phyloP scores from a whole-genome alignment of 2,329 filamentous ascomycete genomes.

The Fonsecaea pugnacius region DNA sequence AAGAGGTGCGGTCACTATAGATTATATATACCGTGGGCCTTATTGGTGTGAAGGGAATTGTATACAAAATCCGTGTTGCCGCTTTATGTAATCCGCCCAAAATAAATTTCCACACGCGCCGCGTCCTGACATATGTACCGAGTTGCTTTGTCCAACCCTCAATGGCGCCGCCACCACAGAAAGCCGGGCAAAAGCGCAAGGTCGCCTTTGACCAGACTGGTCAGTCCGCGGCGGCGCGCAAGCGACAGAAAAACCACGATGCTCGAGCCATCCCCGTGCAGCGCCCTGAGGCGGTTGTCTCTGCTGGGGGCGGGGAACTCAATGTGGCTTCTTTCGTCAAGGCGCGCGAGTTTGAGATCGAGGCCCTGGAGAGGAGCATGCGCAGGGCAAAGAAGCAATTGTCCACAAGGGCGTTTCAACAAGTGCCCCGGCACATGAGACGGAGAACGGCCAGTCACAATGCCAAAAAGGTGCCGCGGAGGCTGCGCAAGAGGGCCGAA shows the following conservation, averaged over 20 bases:
- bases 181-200: conserved; percentile 35
- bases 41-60: neutral
- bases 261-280: conserved; percentile 54
- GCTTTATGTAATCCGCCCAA: neutral
- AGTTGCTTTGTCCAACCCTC: neutral
- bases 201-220: conserved; percentile 22
- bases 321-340: conserved; percentile 83
- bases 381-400: conserved; percentile 68
- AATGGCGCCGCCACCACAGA: conserved; percentile 21
- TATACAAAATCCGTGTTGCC: neutral
- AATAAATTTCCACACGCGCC: neutral
- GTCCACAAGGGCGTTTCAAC: conserved; percentile 80
- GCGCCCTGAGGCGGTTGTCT: conserved; percentile 48
- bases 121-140: neutral
- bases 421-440: conserved; percentile 81
- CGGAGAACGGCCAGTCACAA: conserved; percentile 94
- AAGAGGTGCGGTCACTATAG: conserved; percentile 12
- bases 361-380: conserved; percentile 81
- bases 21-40: neutral
- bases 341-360: conserved; percentile 87
- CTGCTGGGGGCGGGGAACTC: conserved; percentile 75
- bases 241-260: conserved; percentile 50
- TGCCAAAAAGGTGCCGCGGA: conserved; percentile 81
- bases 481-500: conserved; percentile 71
- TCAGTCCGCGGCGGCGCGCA: conserved; percentile 36